Percentiles rank a stretch among this genome's conserved stretches.
These are phyloP conservation scores for Silybum marianum DNA, from an alignment of 129 eudicot genomes.

Conservation along the genomic window DNA sequence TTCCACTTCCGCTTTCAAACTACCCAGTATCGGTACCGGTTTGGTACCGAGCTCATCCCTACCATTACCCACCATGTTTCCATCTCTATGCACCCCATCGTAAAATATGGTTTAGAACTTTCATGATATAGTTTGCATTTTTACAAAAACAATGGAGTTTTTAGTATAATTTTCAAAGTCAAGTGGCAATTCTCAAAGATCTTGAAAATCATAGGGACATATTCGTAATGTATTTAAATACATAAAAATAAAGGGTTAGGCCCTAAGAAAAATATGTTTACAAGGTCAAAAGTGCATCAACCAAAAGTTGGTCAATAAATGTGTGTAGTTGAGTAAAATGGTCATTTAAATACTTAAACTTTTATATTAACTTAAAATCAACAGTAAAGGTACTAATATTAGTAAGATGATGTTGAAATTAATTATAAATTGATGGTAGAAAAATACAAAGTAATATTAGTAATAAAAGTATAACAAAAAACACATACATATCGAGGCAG, in stretches of 20 bases:
- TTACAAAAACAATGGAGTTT: background rate
- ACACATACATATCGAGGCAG: too few relatives aligned
- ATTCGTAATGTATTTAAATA: background rate
- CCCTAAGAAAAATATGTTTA: background rate
- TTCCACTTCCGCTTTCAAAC: too few relatives aligned
- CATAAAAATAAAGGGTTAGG: background rate
- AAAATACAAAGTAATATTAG: background rate
- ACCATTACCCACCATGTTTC: too few relatives aligned
- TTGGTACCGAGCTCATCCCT: too few relatives aligned
- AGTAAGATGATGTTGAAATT: background rate
- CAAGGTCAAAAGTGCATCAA: conserved; percentile 25
- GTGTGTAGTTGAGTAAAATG: conserved; percentile 9
- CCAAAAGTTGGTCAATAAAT: conserved; percentile 27
- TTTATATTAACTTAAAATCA: background rate
- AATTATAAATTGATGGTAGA: background rate
- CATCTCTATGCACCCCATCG: too few relatives aligned
- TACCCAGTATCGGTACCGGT: too few relatives aligned
- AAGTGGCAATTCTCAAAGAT: background rate
- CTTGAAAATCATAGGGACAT: background rate
- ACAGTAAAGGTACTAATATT: background rate
- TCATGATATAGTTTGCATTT: too few relatives aligned
- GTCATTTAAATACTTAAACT: background rate
- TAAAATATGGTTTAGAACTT: too few relatives aligned
- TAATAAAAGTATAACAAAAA: too few relatives aligned
- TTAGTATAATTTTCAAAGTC: background rate